These are phyloP conservation scores for Ilex asprella DNA, from an alignment of 257 asterid genomes.

Conservation along the genomic window DNA sequence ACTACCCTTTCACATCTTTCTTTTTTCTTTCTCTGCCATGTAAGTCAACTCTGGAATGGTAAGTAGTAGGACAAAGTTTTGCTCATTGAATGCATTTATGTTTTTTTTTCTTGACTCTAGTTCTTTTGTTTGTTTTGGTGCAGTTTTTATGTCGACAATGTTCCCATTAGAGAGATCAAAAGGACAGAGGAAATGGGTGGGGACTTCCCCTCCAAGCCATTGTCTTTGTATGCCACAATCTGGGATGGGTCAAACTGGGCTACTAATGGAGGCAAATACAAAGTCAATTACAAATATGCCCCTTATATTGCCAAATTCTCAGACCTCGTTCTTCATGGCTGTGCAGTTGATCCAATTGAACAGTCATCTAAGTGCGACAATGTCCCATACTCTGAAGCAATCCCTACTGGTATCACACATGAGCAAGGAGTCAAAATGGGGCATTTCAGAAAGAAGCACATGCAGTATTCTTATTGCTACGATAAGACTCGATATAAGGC, in stretches of 20 bases:
- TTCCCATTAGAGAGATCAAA: slow-evolving; percentile 71
- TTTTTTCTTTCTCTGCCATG: slow-evolving; percentile 4
- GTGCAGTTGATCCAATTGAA: slow-evolving; percentile 58
- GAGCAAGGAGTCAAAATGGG: slow-evolving; percentile 43
- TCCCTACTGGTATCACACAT: slow-evolving; percentile 32
- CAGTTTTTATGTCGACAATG: slow-evolving; percentile 75
- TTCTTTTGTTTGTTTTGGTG: slow-evolving; percentile 14
- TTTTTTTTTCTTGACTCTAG: slow-evolving; percentile 5
- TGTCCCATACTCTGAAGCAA: slow-evolving; percentile 12
- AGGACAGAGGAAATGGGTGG: slow-evolving; percentile 70
- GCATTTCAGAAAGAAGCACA: slow-evolving; percentile 44
- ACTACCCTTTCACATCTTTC: background rate
- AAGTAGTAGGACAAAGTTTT: slow-evolving; percentile 7
- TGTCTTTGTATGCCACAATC: slow-evolving; percentile 77
- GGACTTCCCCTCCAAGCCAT: slow-evolving; percentile 81
- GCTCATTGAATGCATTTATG: slow-evolving; percentile 6
- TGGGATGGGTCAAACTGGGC: slow-evolving; percentile 97
- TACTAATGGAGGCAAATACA: slow-evolving; percentile 71
- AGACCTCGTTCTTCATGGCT: slow-evolving; percentile 68
- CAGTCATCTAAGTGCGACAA: slow-evolving; percentile 34
- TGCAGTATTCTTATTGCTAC: slow-evolving; percentile 81
- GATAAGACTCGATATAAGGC: slow-evolving; percentile 51
- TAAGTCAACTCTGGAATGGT: slow-evolving; percentile 11
- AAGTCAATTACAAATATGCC: slow-evolving; percentile 65
- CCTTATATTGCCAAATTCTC: slow-evolving; percentile 64